Base-by-base conservation (phyloP, 192 early-diverging fungal species). In the Phlyctochytrium arcticum region DNA sequence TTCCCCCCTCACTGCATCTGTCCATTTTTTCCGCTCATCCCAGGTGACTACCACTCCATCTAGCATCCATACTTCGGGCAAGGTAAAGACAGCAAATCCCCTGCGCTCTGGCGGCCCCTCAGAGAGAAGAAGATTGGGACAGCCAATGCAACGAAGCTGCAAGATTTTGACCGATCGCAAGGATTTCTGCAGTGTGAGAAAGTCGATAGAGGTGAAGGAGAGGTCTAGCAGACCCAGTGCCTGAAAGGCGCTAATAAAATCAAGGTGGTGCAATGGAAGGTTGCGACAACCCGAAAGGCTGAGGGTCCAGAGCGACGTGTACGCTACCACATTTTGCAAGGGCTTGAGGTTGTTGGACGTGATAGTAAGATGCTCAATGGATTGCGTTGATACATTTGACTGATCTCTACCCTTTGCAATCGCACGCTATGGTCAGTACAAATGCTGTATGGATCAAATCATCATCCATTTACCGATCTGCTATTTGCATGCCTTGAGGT, bases 171-270 rank as follows among this genome's bases (percentile, higher is more conserved):
- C 55, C 7, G 19, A 36, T 3, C 74, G 57, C 8, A 80, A 47
- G 32, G 62, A 27, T 15, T 49, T 6, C 36, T 76, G 74, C 29
- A 80, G 36, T 17, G 63, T 62, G 24, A 29, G 15, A 3, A 76
- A 54, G 36, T 69, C 48, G 26, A 76, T 60, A 17, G 62, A 49
- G 17, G 74, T 73, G 49, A 54, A 39, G 9, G 74, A 76, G 15
- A 80, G 47, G 65, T 80, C 74, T 17, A 80, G 39, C 17, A 80
- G 67, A n/a, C 74, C 74, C 5, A 80, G 67, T 15, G 44, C 57
- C 3, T 60, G 65, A 42, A 71, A 50, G 26, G 49, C 2, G 12
- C 67, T 47, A 26, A 80, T 36, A 8, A 57, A 46, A 17, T 31
- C 2, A 33, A 72, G 49, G 21, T 46, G 46, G n/a, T 63, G 33